Evolutionary conservation across 2,329 filamentous ascomycete species (phyloP), one percentile per base, ranked within the genome.

Genomic region (Tolypocladium album): DNA sequence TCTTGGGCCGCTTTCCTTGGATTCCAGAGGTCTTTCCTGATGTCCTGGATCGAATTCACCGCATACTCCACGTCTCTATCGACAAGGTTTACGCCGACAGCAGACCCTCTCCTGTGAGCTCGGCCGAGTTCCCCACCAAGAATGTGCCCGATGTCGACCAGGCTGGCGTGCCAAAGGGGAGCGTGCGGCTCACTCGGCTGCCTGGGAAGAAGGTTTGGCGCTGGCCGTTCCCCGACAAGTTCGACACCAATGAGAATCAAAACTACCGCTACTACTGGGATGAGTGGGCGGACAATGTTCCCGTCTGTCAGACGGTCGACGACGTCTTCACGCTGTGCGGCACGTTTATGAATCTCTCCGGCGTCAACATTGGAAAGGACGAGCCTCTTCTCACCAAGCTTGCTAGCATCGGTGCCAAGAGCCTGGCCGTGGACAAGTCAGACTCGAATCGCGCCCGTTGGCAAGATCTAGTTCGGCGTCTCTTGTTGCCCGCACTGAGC

Each of bases 201-300:
- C 75, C 81, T 3, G 76, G 83, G n/a, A 85, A 84, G 65, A 88
- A 88, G 68, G 80, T 84, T 20, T 78, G 94, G 64, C 84, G 89
- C 62, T 97, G 93, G 93, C 89, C 92, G 5, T 88, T 88, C 67
- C 85, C 91, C 6, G 92, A 96, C 66, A 87, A 85, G 65, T 82
- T 82, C 64, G 90, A 94, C 68, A 85, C 85, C 34, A 87, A 86
- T 59, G 90, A 92, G 65, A 87, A 87, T 24, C 81, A 82, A n/a
- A 84, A 89, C 58, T 97, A 97, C 71, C 85, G 89, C 40, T 97
- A 95, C 71, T 99, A 99, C 73, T 97, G 94, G 87, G 92, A 96
- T 61, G 94, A 97, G 66, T 99, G 94, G 94, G 82, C 87, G 2
- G 93, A 97, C 73, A 96, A 94, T 64, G 82, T 99, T 55, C 95